Evolutionary conservation across 2,329 filamentous ascomycete species (phyloP).

Genomic region (Phialemoniopsis sp.): DNA sequence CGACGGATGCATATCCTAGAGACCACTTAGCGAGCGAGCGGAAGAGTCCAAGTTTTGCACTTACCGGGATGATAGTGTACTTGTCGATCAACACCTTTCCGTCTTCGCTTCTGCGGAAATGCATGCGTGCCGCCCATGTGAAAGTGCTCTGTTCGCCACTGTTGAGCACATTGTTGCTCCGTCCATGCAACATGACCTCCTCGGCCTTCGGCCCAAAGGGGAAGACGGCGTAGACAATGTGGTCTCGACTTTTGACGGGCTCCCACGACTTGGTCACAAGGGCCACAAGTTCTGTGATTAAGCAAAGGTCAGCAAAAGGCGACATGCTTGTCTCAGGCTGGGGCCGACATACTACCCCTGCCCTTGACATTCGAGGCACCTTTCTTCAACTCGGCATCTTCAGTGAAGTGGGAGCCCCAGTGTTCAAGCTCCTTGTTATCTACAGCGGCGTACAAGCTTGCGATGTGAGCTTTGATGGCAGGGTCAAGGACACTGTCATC

Average conservation of each 20-base stretch:
- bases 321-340: no score
- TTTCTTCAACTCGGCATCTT: slow-evolving; percentile 9
- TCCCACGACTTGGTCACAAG: slow-evolving; percentile 7
- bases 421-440: slow-evolving; percentile 3
- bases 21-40: no score
- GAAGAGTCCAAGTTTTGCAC: no score
- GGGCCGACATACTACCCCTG: no score
- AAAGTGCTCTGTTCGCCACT: slow-evolving; percentile 6
- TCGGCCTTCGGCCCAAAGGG: slow-evolving; percentile 7
- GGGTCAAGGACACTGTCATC: slow-evolving; percentile 7
- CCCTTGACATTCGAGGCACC: slow-evolving; percentile 8
- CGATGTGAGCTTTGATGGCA: slow-evolving; percentile 8
- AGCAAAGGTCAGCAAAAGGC: no score
- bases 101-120: slow-evolving; percentile 2
- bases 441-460: slow-evolving; percentile 7
- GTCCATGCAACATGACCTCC: slow-evolving; percentile 9
- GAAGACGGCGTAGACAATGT: slow-evolving; percentile 7
- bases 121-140: slow-evolving; percentile 9
- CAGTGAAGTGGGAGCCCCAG: slow-evolving; percentile 8
- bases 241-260: slow-evolving; percentile 6
- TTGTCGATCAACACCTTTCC: slow-evolving; percentile 8
- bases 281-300: background rate
- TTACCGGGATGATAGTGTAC: slow-evolving; percentile 9
- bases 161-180: slow-evolving; percentile 7
- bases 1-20: background rate